Conservation (phyloP, 441 rosid genomes). For the Gossypium gossypioides region DNA sequence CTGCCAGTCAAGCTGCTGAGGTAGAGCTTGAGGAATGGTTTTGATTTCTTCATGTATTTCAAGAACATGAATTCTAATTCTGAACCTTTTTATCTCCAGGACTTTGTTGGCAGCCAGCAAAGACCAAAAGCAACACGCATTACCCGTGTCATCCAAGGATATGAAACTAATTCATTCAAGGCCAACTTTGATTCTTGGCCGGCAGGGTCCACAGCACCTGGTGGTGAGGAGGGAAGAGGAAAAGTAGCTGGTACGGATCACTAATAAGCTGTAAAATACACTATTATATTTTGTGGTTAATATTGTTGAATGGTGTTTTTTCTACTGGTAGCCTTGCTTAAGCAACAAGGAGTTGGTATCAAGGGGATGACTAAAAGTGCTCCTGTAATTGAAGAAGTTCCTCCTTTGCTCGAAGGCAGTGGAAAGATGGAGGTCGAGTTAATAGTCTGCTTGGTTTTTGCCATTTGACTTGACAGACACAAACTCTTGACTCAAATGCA, state of each 20-base stretch:
- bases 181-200: conserved; percentile 96
- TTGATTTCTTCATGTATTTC: conserved; percentile 16
- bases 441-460: conserved; percentile 16
- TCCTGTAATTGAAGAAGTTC: conserved; percentile 81
- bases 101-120: conserved; percentile 57
- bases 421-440: conserved; percentile 89
- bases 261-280: conserved; percentile 13
- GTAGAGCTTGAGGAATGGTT: conserved; percentile 41
- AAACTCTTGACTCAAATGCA: background rate
- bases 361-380: conserved; percentile 70
- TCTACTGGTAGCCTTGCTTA: conserved; percentile 63
- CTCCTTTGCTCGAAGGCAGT: conserved; percentile 92
- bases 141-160: conserved; percentile 84
- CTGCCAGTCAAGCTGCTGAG: conserved; percentile 73
- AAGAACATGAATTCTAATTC: conserved; percentile 25
- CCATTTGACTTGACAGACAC: conserved; percentile 6
- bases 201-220: conserved; percentile 63
- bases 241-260: conserved; percentile 76
- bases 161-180: conserved; percentile 85
- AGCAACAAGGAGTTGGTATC: conserved; percentile 94
- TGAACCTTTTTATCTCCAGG: conserved; percentile 42
- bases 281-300: conserved; percentile 8
- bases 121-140: conserved; percentile 80
- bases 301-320: conserved; percentile 22
- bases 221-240: conserved; percentile 94